Evolutionary conservation across 129 eudicot species (phyloP), one percentile per base, ranked within the genome.

Genomic region (Chrysanthemum lavandulifolium): DNA sequence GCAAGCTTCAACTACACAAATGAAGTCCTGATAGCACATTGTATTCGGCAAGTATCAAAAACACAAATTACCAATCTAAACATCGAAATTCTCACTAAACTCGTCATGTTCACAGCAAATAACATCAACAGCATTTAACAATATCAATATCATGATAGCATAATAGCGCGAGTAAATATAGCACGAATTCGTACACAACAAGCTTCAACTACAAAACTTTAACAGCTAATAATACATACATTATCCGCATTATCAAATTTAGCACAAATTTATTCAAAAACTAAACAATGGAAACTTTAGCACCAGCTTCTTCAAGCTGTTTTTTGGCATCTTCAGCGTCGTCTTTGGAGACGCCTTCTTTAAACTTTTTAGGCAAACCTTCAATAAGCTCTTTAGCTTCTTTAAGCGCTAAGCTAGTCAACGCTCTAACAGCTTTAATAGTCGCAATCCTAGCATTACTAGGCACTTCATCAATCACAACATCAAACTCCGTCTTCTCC

Each of bases 241-340:
- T 40, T 40, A 40, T 40, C 45, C 45, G 45, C 47, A 40, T 27
- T 31, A 31, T 31, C 6, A 31, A 31, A 31, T 27, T 23, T 23
- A 23, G 25, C 25, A 23, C 25, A 23, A 23, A 23, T 23, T 23
- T 1, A 23, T 23, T 23, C 9, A 9, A 40, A 40, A 40, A 40
- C 9, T 85, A 92, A 73, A 74, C 92, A 81, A 93, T 87, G 1
- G 90, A 62, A 52, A 88, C 75, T 74, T 94, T 90, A 33, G 97
- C 97, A 6, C 98, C 98, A 49, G 98, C 98, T 36, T 80, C 98
- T 83, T 93, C 97, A 14, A 93, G 97, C 80, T 90, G 97, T 76
- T 93, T 93, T 84, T 93, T 93, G 15, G 91, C 96, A 5, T 90
- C 96, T 52, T 90, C 98, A 16, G 98, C 98, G 56, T 94, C 98